These are phyloP conservation scores for Nigrospora oryzae DNA, from an alignment of 2,329 filamentous ascomycete species.

Conservation along the genomic window DNA sequence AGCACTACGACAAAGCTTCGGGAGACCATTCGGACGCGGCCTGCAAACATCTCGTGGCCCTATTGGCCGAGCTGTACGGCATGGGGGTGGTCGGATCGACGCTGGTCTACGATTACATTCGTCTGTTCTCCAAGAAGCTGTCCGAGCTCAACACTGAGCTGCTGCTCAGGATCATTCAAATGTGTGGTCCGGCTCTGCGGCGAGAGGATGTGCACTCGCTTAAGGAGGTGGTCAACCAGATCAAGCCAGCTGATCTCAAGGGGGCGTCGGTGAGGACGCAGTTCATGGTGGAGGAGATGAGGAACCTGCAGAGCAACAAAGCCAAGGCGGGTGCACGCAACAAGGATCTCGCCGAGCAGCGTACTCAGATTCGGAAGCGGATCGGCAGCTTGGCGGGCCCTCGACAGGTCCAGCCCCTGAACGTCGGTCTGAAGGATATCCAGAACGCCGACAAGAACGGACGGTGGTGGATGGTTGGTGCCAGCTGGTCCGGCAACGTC, in stretches of 20 bases:
- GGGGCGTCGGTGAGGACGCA: conserved; percentile 81
- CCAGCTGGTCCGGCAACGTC: conserved; percentile 62
- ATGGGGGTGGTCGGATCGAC: conserved; percentile 80
- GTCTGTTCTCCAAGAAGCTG: conserved; percentile 64
- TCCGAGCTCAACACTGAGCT: conserved; percentile 85
- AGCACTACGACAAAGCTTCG: conserved; percentile 43
- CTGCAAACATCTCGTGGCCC: conserved; percentile 57
- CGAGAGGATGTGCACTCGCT: conserved; percentile 82
- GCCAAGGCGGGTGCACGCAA: conserved; percentile 67
- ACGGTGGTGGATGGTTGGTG: conserved; percentile 97
- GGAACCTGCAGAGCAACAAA: conserved; percentile 89
- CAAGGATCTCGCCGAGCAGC: conserved; percentile 71
- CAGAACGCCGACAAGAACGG: conserved; percentile 76
- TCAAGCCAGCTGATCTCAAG: conserved; percentile 64
- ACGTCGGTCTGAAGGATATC: conserved; percentile 75
- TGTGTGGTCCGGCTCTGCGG: conserved; percentile 72
- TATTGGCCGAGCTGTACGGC: conserved; percentile 82
- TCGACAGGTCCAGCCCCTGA: conserved; percentile 60
- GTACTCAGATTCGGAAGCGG: conserved; percentile 80
- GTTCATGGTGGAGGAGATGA: conserved; percentile 97
- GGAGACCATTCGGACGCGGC: conserved; percentile 21
- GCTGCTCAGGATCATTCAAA: conserved; percentile 73
- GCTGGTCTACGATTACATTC: conserved; percentile 86
- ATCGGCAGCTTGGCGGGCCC: conserved; percentile 64
- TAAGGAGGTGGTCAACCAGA: conserved; percentile 76